Base-by-base conservation (phyloP, 768 basidiomycete genomes). In the Trametes cinnabarina region DNA sequence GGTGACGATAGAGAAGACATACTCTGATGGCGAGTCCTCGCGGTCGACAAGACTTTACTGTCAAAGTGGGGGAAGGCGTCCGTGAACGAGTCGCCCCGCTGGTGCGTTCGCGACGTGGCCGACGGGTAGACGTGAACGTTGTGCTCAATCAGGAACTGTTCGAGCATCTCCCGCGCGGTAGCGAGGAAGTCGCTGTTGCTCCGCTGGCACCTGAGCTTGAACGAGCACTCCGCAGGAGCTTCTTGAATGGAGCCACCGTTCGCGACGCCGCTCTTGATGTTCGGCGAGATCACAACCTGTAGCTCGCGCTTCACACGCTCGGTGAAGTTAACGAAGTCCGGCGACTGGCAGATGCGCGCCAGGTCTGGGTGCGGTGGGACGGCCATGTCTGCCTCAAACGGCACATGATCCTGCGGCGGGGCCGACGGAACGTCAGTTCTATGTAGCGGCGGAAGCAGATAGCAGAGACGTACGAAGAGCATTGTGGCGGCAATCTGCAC, bases 1-100 rank as follows among this genome's bases (percentile, higher is more conserved):
- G 49, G 34, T 20, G 28, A 19, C 2, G 23, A 15, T 17, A 15
- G 7, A n/a, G 32, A 19, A 49, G 14, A 70, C 75, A 60, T 63
- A 79, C 79, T 80, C 51, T 76, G 69, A 68, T 89, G 88, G 57
- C 84, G 82, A 48, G 85, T 82, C 65, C 85, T 80, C 9, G 88
- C 83, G 20, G 89, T 87, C 15, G 94, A 87, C 47, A 97, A 79
- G 1, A 97, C 85, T 72, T 94, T 97, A 75, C 92, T 93, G 69
- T 97, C 93, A 71, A 97, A 96, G 72, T 96, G 94, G 23, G 94
- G 91, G 80, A 96, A 95, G 2, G 94, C 92, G 69, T 96, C 94
- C 32, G 94, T 88, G 68, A 96, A 95, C 1, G 94, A 93, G 68
- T 98, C 95, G 7, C 88, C 89, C 44, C 93, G 81, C 73, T 88